These are phyloP conservation scores for Oidium heveae DNA, from an alignment of 2,329 filamentous ascomycete species.

Conservation along the genomic window DNA sequence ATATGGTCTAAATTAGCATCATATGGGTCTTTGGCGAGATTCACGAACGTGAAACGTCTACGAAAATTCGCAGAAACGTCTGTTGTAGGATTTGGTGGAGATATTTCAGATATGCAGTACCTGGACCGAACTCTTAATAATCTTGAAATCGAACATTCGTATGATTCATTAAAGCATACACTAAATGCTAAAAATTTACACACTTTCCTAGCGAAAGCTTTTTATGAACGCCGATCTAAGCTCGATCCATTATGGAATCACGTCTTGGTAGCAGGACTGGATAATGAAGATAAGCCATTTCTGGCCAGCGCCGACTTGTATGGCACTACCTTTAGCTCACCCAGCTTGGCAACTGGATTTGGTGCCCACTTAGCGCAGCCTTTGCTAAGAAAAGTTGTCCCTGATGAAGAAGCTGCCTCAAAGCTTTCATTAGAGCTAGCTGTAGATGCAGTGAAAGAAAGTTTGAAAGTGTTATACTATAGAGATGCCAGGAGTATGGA, in stretches of 20 bases:
- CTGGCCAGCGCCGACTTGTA: conserved; percentile 77
- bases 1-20: conserved; percentile 37
- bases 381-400: conserved; percentile 60
- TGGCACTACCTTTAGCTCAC: conserved; percentile 72
- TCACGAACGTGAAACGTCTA: conserved; percentile 89
- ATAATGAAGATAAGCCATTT: conserved; percentile 60
- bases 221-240: conserved; percentile 83
- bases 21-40: conserved; percentile 88
- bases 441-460: conserved; percentile 60
- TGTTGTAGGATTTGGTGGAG: conserved; percentile 82
- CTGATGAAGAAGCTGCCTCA: conserved; percentile 56
- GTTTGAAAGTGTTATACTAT: conserved; percentile 97
- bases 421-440: conserved; percentile 55
- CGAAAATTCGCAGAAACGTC: conserved; percentile 65
- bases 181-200: conserved; percentile 87
- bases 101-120: conserved; percentile 98
- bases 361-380: conserved; percentile 83
- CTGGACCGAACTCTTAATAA: conserved; percentile 74
- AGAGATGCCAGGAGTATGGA: conserved; percentile 83
- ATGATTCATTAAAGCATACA: conserved; percentile 26
- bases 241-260: conserved; percentile 98
- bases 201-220: conserved; percentile 84
- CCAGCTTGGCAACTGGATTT: conserved; percentile 79
- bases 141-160: conserved; percentile 73
- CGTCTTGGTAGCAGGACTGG: conserved; percentile 70